These are phyloP conservation scores for Colletotrichum sp. DNA, from an alignment of 2,329 filamentous ascomycete species.

Conservation along the genomic window DNA sequence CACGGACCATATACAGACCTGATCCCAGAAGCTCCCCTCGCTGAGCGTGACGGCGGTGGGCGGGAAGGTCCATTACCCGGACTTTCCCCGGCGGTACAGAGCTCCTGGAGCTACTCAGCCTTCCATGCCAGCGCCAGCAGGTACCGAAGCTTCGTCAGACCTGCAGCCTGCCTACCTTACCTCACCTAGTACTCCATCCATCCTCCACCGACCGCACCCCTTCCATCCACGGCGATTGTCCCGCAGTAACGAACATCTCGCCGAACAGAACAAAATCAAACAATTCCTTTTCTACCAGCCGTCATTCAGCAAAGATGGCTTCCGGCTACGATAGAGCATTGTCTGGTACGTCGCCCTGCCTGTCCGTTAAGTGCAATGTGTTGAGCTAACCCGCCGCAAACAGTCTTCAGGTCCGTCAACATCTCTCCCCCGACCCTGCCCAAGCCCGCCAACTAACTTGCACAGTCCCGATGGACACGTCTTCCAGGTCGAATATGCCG, in stretches of 20 bases:
- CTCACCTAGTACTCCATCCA: conserved; percentile 15
- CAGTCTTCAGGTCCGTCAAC: conserved; percentile 80
- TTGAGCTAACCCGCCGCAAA: conserved; percentile 45
- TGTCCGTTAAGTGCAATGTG: conserved; percentile 30
- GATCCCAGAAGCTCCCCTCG: background rate
- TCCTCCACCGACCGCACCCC: conserved; percentile 15
- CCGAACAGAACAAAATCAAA: background rate
- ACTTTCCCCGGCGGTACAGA: conserved; percentile 16
- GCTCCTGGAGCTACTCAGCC: conserved; percentile 24
- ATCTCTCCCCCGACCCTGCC: conserved; percentile 12
- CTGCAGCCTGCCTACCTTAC: conserved; percentile 28
- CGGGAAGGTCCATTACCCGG: conserved; percentile 8
- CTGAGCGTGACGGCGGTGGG: background rate
- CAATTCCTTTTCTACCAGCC: background rate
- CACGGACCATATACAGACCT: background rate
- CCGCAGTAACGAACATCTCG: background rate
- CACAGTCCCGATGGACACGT: conserved; percentile 96
- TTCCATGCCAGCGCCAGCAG: conserved; percentile 17
- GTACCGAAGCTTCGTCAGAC: conserved; percentile 33
- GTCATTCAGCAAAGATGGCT: conserved; percentile 61
- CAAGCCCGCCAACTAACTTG: conserved; percentile 45
- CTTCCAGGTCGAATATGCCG: conserved; percentile 99
- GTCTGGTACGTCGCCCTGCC: conserved; percentile 73
- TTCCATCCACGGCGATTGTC: conserved; percentile 14
- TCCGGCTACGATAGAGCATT: conserved; percentile 99